Evolutionary conservation across 176 grass and related monocot genomes (phyloP), one percentile per base, ranked within the genome.

Genomic region (Bonia amplexicaulis): DNA sequence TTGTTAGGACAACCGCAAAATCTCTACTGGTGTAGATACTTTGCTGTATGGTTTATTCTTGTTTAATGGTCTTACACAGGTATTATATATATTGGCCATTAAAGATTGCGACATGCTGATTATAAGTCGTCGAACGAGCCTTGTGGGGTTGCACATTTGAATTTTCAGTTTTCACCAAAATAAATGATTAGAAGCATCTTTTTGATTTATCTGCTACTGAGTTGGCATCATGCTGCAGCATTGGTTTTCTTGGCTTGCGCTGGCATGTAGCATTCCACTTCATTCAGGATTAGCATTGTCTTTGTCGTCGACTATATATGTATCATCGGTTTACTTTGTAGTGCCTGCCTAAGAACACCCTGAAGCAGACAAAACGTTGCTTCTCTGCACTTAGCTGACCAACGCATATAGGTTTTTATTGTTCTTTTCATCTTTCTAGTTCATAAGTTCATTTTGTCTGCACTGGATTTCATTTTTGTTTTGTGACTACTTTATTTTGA

Each of bases 191-290:
- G 35, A 10, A 44, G 27, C 13, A 2, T 79, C 41, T 40, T 41
- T 55, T 37, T 59, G 26, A 35, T 58, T 77, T 42, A 17, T 60
- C 19, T 1, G 0, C 31, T 1, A 25, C 4, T 6, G 60, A 41
- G 68, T 12, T 58, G 23, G 12, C 48, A 80, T 25, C 58, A 59
- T 29, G 3, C 35, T 55, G 22, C 27, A 26, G 26, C 40, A 0
- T 40, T 69, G 23, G 45, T 10, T 55, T 46, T 59, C 12, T 49
- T 76, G 51, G 13, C 22, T 60, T 60, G 72, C 6, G 72, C 27
- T 87, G 49, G 59, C 84, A 73, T 45, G 7, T 77, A 31, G 5
- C 64, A 25, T 41, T 67, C 69, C 76, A 80, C 25, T 48, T 81
- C 46, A 13, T 49, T 22, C 12, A 7, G 31, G 0, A 19, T 41